Percentiles rank a stretch among this genome's conserved stretches.
Evolutionary conservation across 2,329 filamentous ascomycete species (phyloP).

Genomic region (Bipolaris cookei): DNA sequence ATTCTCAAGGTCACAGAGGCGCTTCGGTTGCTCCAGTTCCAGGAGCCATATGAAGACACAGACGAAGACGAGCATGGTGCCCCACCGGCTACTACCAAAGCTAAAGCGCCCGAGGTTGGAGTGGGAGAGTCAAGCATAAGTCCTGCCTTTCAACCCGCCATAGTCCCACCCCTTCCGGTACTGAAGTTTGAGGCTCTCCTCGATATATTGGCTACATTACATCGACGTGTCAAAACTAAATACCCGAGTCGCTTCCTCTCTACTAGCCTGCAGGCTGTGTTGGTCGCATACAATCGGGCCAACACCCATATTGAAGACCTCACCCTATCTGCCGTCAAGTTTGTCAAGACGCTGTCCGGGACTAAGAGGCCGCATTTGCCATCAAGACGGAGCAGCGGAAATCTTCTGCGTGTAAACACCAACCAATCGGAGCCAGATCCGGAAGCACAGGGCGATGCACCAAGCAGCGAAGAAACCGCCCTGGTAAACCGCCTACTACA

Average conservation of each 20-base stretch:
- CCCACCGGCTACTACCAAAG: constrained; percentile 14
- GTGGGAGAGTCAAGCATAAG: constrained; percentile 43
- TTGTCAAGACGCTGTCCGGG: constrained; percentile 72
- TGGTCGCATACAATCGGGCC: constrained; percentile 68
- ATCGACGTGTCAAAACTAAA: constrained; percentile 76
- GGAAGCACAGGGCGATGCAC: constrained; percentile 57
- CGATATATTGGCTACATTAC: constrained; percentile 74
- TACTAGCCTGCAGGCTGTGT: constrained; percentile 74
- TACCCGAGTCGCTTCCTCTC: constrained; percentile 80
- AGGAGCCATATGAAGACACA: constrained; percentile 61
- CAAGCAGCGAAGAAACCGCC: constrained; percentile 61
- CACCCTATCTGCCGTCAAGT: constrained; percentile 72
- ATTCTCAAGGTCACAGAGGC: constrained; percentile 80
- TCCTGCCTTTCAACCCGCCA: constrained; percentile 30
- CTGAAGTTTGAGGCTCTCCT: constrained; percentile 72
- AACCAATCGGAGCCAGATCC: constrained; percentile 58
- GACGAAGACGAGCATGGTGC: constrained; percentile 49
- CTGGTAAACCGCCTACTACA: constrained; percentile 71
- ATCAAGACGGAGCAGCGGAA: constrained; percentile 62
- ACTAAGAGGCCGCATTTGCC: constrained; percentile 70
- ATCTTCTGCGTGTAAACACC: constrained; percentile 49
- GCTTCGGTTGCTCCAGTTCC: constrained; percentile 65
- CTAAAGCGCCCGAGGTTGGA: constrained; percentile 32
- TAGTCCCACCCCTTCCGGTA: constrained; percentile 51
- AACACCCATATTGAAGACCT: constrained; percentile 65